These are phyloP conservation scores for Mortierella sp. DNA, from an alignment of 371 early-diverging fungal genomes.

Conservation along the genomic window DNA sequence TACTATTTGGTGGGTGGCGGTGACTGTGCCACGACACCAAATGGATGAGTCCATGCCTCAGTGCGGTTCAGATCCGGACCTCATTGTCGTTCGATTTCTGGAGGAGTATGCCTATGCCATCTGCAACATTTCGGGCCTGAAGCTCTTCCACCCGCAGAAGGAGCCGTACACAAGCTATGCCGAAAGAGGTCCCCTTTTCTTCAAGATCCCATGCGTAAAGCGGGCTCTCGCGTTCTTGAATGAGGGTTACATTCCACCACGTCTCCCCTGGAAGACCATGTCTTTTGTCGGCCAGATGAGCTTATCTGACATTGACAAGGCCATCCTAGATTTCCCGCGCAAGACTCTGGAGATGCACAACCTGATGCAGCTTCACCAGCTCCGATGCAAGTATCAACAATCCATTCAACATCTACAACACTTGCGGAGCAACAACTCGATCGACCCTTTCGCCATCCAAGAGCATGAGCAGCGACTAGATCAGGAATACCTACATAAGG, in stretches of 20 bases:
- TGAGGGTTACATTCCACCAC: slow-evolving; percentile 10
- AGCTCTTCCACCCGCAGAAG: slow-evolving; percentile 27
- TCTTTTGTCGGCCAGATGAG: slow-evolving; percentile 9
- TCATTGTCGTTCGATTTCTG: slow-evolving; percentile 35
- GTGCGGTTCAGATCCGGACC: slow-evolving; percentile 14
- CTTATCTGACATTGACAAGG: slow-evolving; percentile 15
- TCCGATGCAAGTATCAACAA: not conserved
- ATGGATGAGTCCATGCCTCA: slow-evolving; percentile 32
- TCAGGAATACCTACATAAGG: not conserved
- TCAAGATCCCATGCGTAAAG: slow-evolving; percentile 18
- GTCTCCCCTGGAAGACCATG: slow-evolving; percentile 32
- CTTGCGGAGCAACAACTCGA: not conserved
- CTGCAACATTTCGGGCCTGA: slow-evolving; percentile 34
- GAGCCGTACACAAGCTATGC: slow-evolving; percentile 32
- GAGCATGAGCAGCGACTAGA: not conserved
- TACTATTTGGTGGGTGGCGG: slow-evolving; percentile 39
- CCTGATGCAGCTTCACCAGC: not conserved
- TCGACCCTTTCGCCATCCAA: not conserved
- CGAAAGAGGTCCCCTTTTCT: slow-evolving; percentile 10
- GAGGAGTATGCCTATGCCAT: slow-evolving; percentile 33
- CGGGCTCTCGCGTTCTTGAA: slow-evolving; percentile 19
- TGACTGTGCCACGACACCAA: slow-evolving; percentile 36
- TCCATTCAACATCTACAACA: not conserved
- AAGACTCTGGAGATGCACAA: not conserved
- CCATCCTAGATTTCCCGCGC: not conserved